These are phyloP conservation scores for Plasmodium gaboni DNA, from an alignment of 169 alveolate genomes.

Conservation along the genomic window DNA sequence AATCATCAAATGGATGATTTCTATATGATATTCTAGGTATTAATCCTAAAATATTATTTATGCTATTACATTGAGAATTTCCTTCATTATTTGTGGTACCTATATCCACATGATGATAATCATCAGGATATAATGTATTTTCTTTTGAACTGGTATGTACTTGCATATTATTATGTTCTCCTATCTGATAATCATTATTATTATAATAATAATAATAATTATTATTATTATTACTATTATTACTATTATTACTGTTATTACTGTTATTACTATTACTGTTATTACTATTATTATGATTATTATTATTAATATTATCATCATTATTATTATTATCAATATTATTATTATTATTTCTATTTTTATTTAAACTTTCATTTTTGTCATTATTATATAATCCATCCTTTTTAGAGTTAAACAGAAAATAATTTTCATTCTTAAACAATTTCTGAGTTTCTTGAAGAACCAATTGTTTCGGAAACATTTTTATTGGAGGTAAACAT, in stretches of 20 bases:
- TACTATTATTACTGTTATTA: background rate
- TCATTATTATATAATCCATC: background rate
- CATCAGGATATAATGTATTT: constrained; percentile 4
- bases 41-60: constrained; percentile 55
- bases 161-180: constrained; percentile 27
- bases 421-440: constrained; percentile 15
- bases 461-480: constrained; percentile 64
- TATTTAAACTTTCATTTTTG: constrained; percentile 7
- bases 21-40: constrained; percentile 63
- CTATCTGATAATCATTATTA: background rate
- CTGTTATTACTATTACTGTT: no score
- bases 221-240: background rate
- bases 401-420: constrained; percentile 1
- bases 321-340: constrained; percentile 5
- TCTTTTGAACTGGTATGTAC: constrained; percentile 22
- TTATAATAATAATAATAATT: constrained; percentile 3
- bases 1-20: constrained; percentile 81
- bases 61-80: constrained; percentile 58
- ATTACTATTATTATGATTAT: no score
- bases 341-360: background rate
- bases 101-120: constrained; percentile 56
- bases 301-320: no score
- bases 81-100: constrained; percentile 62
- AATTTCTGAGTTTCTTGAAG: constrained; percentile 41
- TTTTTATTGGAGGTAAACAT: constrained; percentile 68